Evolutionary conservation across 768 basidiomycete genomes (phyloP), one percentile per base, ranked within the genome.

Genomic region (Amanita subjunquillea): DNA sequence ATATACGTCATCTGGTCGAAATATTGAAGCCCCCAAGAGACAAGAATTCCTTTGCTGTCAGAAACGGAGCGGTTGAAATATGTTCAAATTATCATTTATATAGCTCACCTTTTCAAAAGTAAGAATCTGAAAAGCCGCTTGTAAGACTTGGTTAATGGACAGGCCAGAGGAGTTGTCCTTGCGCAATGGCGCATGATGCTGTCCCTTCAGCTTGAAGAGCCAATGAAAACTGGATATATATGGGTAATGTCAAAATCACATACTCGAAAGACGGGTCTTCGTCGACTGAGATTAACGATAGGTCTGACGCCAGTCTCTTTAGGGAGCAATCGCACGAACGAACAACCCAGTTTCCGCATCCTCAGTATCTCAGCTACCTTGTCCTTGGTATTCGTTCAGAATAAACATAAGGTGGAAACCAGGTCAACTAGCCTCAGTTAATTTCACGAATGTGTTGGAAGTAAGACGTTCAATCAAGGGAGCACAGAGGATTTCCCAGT

Each of bases 231-330:
- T 22, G n/a, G 38, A 41, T 25, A 12, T 51, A 48, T 20, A 7
- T 32, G 23, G 17, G n/a, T 44, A 38, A 25, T 15, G 25, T 41
- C n/a, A n/a, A 15, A 8, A 13, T 12, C 37, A 45, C 7, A 40
- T 22, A 52, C 44, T 56, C 25, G 46, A 70, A 73, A 56, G 62
- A 68, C 59, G 62, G 61, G 54, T 54, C 65, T 69, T 60, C 70
- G 74, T 48, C 82, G 75, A 22, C 82, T 76, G 40, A 98, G 71
- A 62, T 99, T 98, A 25, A 96, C 88, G 55, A 98, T 95, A 0
- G 94, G 94, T 29, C 96, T 76, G 2, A 98, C 91, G 0, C 96
- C 96, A 3, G 83, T 89, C 54, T 94, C 94, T 65, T 98, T 99
- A 0, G 96, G 96, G 17, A 99, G 70, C 6, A 97, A 72, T 2